These are phyloP conservation scores for Mycena indigotica DNA, from an alignment of 768 basidiomycete genomes.

Conservation along the genomic window DNA sequence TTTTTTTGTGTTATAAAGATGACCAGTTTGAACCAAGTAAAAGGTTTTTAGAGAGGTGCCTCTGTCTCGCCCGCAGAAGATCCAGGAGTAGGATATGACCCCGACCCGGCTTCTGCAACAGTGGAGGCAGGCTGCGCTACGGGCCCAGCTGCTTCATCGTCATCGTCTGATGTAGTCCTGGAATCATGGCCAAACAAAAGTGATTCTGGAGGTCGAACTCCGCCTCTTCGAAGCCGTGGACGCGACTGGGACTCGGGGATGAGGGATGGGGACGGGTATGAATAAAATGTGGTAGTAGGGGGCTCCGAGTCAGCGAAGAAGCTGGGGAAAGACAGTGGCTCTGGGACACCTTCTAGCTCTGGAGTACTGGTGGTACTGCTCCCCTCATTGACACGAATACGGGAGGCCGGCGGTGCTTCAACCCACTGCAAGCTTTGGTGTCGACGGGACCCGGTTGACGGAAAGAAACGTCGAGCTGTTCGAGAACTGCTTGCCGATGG, in stretches of 20 bases:
- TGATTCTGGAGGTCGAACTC: slow-evolving; percentile 65
- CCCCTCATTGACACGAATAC: slow-evolving; percentile 13
- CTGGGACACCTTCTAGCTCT: slow-evolving; percentile 8
- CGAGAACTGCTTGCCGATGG: slow-evolving; percentile 19
- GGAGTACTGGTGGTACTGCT: slow-evolving; percentile 10
- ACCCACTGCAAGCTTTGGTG: slow-evolving; percentile 35
- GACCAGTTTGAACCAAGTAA: too few relatives aligned
- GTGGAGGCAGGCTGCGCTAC: not conserved
- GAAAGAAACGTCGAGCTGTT: slow-evolving; percentile 58
- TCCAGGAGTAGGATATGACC: slow-evolving; percentile 53
- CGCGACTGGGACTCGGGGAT: slow-evolving; percentile 11
- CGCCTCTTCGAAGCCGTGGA: slow-evolving; percentile 68
- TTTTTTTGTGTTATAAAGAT: too few relatives aligned
- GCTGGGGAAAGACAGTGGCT: slow-evolving; percentile 16
- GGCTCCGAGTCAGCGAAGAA: slow-evolving; percentile 23
- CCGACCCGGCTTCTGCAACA: slow-evolving; percentile 28
- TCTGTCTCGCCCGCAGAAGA: slow-evolving; percentile 30
- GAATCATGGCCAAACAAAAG: slow-evolving; percentile 52
- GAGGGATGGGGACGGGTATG: slow-evolving; percentile 29
- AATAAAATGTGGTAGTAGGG: slow-evolving; percentile 28
- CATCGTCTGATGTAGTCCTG: slow-evolving; percentile 29
- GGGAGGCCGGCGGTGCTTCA: slow-evolving; percentile 28
- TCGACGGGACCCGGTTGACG: slow-evolving; percentile 49
- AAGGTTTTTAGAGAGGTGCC: not conserved
- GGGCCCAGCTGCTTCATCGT: slow-evolving; percentile 6